A percentile compares a stretch with the other conserved stretches of the same genome.
phyloP scores from a whole-genome alignment of 768 basidiomycete genomes.

The Butyriboletus loyo region DNA sequence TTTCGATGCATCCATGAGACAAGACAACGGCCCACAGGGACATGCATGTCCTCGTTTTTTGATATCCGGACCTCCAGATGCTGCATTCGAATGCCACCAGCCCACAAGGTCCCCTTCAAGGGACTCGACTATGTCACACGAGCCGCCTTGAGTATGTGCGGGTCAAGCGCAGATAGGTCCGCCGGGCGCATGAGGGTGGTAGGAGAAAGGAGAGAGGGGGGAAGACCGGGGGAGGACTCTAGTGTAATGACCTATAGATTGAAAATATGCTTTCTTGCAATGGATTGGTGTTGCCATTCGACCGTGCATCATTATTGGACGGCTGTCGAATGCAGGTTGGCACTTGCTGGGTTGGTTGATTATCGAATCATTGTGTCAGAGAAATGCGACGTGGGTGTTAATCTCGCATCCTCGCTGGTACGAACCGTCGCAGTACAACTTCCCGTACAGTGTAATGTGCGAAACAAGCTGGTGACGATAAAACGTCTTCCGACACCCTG shows the following conservation, averaged over 20 bases:
- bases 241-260: slow-evolving; percentile 17
- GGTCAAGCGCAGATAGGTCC: slow-evolving; percentile 7
- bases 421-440: slow-evolving; percentile 78
- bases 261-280: slow-evolving; percentile 4
- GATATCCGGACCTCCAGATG: not conserved
- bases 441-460: slow-evolving; percentile 79
- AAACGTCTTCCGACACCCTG: slow-evolving; percentile 46
- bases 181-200: not conserved
- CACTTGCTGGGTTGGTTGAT: not conserved
- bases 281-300: not conserved
- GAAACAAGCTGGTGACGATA: slow-evolving; percentile 72
- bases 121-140: not conserved
- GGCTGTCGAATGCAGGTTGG: not conserved
- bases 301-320: not conserved
- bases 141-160: not conserved
- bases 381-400: slow-evolving; percentile 27
- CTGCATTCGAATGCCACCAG: not conserved
- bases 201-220: not conserved
- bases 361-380: not conserved
- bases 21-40: not conserved
- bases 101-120: not conserved
- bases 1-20: not conserved
- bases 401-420: slow-evolving; percentile 92
- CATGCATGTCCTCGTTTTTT: not conserved
- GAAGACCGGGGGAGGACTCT: not conserved